Evolutionary conservation across 352 stramenopile species (phyloP).

Genomic region (Blastocystis sp.): DNA sequence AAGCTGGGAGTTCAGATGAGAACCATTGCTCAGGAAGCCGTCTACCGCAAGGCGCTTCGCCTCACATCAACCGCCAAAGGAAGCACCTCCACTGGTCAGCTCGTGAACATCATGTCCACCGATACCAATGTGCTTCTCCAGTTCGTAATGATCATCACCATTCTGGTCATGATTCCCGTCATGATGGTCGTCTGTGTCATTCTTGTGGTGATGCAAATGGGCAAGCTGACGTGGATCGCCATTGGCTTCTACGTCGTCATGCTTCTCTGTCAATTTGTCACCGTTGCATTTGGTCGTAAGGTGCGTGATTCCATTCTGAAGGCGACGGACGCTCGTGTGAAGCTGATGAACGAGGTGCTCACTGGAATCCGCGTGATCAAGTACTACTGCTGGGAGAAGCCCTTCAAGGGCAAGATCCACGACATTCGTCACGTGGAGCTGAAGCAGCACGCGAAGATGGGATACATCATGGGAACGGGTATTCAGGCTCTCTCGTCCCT

Average conservation of each 20-base stretch:
- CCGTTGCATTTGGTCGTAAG: neutral
- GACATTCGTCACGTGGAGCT: slow-evolving; percentile 67
- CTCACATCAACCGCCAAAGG: slow-evolving; percentile 60
- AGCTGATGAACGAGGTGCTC: slow-evolving; percentile 66
- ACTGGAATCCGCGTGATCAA: slow-evolving; percentile 81
- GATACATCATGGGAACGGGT: slow-evolving; percentile 63
- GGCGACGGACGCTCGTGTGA: slow-evolving; percentile 64
- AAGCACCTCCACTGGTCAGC: slow-evolving; percentile 52
- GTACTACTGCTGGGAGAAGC: slow-evolving; percentile 77
- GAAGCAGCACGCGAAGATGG: slow-evolving; percentile 63
- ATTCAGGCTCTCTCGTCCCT: slow-evolving; percentile 68
- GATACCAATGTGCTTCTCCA: slow-evolving; percentile 38
- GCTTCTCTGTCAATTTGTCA: slow-evolving; percentile 9
- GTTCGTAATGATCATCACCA: slow-evolving; percentile 22
- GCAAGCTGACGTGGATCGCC: neutral
- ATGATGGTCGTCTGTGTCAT: slow-evolving; percentile 38
- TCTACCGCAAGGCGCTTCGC: slow-evolving; percentile 65
- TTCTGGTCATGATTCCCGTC: slow-evolving; percentile 27
- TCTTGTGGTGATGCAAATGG: neutral
- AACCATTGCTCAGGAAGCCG: slow-evolving; percentile 57
- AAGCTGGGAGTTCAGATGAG: slow-evolving; percentile 24
- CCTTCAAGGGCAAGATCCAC: slow-evolving; percentile 74
- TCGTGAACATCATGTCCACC: slow-evolving; percentile 59
- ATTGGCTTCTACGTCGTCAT: slow-evolving; percentile 18
- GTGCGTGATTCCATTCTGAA: slow-evolving; percentile 57